Conservation (phyloP, 2,329 filamentous ascomycete genomes). For the Diplodia sapinea region DNA sequence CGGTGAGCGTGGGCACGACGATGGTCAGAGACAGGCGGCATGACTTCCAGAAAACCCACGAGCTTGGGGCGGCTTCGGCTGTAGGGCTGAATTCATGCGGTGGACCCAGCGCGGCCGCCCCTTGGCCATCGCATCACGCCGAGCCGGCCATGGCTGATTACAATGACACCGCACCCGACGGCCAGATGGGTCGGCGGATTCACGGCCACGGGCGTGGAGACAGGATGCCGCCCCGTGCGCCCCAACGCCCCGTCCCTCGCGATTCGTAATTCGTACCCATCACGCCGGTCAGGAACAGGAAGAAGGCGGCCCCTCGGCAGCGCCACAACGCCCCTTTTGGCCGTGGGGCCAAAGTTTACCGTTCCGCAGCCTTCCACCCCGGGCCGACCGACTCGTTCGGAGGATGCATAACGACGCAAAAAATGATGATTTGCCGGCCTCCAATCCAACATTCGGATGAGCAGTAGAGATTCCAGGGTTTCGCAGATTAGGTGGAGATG, state of each 20-base stretch:
- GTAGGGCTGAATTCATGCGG: conserved; percentile 18
- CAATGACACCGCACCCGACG: background rate
- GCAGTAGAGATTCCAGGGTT: conserved; percentile 9
- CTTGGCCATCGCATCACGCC: conserved; percentile 1
- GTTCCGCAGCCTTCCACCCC: conserved; percentile 7
- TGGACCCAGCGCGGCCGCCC: background rate
- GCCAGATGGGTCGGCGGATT: conserved; percentile 12
- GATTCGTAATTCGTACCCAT: conserved; percentile 22
- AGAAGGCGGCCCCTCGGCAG: background rate
- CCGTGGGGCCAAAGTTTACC: conserved; percentile 7
- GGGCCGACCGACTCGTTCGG: background rate
- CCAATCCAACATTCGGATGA: conserved; percentile 10
- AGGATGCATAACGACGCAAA: background rate
- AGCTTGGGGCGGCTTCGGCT: background rate
- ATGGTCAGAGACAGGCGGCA: background rate
- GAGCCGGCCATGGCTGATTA: background rate
- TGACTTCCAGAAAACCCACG: conserved; percentile 12
- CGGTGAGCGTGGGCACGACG: background rate
- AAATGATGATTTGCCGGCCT: conserved; percentile 16
- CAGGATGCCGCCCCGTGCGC: conserved; percentile 8
- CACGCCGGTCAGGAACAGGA: conserved; percentile 17
- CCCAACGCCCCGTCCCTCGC: background rate
- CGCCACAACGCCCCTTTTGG: conserved; percentile 23
- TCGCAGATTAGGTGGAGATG: conserved; percentile 21
- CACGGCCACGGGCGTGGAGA: background rate